Evolutionary conservation across 2,329 filamentous ascomycete species (phyloP).

Genomic region (Sarocladiaceae sp.): DNA sequence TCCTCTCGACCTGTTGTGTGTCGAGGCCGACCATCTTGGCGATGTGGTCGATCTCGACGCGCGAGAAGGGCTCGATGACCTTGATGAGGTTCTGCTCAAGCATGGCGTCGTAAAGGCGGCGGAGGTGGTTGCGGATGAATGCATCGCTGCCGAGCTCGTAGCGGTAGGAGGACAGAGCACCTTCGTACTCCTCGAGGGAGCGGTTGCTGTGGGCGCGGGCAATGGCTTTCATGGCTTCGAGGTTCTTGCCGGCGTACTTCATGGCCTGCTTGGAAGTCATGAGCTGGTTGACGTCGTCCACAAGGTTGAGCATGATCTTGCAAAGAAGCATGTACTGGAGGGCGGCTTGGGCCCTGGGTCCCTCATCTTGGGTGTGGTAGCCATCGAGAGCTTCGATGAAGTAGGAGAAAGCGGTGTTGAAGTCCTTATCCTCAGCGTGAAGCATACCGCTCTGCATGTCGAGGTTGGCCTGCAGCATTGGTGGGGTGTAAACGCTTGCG

Average conservation of each 20-base stretch:
- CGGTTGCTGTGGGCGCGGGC: constrained; percentile 92
- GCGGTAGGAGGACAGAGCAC: constrained; percentile 80
- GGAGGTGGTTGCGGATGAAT: constrained; percentile 95
- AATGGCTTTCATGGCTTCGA: constrained; percentile 99
- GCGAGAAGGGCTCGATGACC: constrained; percentile 97
- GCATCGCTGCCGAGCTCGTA: constrained; percentile 90
- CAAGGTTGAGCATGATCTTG: constrained; percentile 99
- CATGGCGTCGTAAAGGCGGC: constrained; percentile 95
- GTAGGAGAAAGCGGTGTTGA: constrained; percentile 97
- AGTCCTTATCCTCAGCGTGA: constrained; percentile 97
- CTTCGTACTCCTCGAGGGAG: constrained; percentile 94
- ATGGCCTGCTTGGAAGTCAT: constrained; percentile 95
- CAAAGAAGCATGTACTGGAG: constrained; percentile 99
- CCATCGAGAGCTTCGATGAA: constrained; percentile 98
- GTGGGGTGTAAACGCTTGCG: constrained; percentile 94
- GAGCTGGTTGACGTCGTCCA: constrained; percentile 90
- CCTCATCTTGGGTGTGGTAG: constrained; percentile 88
- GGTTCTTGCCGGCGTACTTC: constrained; percentile 89
- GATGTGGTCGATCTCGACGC: constrained; percentile 94
- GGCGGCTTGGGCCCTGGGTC: constrained; percentile 84
- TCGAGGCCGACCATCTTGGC: constrained; percentile 97
- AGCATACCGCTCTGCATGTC: constrained; percentile 99
- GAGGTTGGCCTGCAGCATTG: constrained; percentile 86
- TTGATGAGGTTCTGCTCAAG: constrained; percentile 99
- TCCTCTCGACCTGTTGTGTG: constrained; percentile 93